Base-by-base conservation (phyloP, 768 basidiomycete genomes). In the Lentinula boryana region DNA sequence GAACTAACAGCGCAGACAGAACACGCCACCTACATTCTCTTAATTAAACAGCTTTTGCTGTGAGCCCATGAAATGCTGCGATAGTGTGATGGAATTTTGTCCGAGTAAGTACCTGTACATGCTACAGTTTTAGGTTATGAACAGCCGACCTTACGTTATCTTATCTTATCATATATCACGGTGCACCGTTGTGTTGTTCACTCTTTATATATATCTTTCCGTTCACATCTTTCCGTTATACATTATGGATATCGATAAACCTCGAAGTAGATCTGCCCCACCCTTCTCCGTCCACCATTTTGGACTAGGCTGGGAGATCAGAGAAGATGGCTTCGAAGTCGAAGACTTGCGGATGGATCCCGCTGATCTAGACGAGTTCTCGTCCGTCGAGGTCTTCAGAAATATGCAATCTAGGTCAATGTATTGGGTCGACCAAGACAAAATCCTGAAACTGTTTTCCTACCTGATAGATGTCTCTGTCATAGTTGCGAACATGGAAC, bases 21-120 rank as follows among this genome's bases (percentile, higher is more conserved):
- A 23, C 4, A 49, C 44, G 4, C 3, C 16, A 76, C 85, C 62
- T 68, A 88, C 89, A 84, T 80, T 71, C 88, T 88, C 75, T 89
- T 91, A 1, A 87, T 84, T 49, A 92, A 73, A 72, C 89, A 91
- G 68, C 87, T 89, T 75, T 90, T 91, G 43, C 90, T 77, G 68
- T 92, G 90, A 3, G 91, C 89, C 90, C 90, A 92, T 0, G 90
- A 91, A 58, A 92, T 91, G n/a, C 85, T 88, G 67, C 90, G 92
- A 66, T 91, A 93, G 27, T 27, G 27, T 27, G 27, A 27, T 27
- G 27, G 27, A 27, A 27, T 27, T 27, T 27, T 27, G 27, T 27
- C 27, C 27, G 27, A 27, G 27, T 27, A 27, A 27, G 27, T 27
- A 27, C 27, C 27, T 27, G 27, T 27, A 27, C 27, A 27, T 27